Evolutionary conservation across 1,284 basidiomycete species (phyloP), one percentile per base, ranked within the genome.

Genomic region (Cutaneotrichosporon sp.): DNA sequence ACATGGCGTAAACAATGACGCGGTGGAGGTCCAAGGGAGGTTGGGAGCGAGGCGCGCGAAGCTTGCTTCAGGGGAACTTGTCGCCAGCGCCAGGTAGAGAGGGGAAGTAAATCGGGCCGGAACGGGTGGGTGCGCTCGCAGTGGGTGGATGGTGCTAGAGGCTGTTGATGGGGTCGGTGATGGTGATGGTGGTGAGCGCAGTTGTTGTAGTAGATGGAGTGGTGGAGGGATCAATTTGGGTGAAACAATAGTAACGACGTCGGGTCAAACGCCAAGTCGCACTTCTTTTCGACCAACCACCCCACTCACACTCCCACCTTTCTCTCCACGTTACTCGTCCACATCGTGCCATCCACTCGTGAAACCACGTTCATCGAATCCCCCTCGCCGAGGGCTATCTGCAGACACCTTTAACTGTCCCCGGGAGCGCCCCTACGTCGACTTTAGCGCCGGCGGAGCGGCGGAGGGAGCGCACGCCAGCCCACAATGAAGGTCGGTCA

Each of bases 401-500:
- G 56, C 56, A 62, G 66, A 69, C 68, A 72, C 66, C 68, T 59
- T 27, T 13, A 29, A 45, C 45, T 14, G 4, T 46, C 20, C 33
- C 20, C n/a, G 14, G 18, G 53, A 43, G 42, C 38, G 22, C 18
- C 25, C 25, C 38, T 25, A 31, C 38, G 22, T 45, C 52, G 18
- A 43, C 42, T 33, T 25, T 25, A 25, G 60, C 60, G 58, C 56
- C 64, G 54, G 58, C 55, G 43, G 36, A 53, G 59, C 59, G 63
- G 59, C 47, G 63, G 63, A 59, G 33, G 27, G 45, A 33, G 60
- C 33, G 16, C 33, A 25, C 20, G 10, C 51, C 34, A 22, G 33
- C 58, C 49, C 43, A 59, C 43, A 38, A 78, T 78, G 76, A 78
- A 78, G 72, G 75, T 77, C 53, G 55, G 75, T 71, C 29, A 56